Conservation (phyloP, 495 filamentous ascomycete genomes). For the Venustampulla echinocandica region DNA sequence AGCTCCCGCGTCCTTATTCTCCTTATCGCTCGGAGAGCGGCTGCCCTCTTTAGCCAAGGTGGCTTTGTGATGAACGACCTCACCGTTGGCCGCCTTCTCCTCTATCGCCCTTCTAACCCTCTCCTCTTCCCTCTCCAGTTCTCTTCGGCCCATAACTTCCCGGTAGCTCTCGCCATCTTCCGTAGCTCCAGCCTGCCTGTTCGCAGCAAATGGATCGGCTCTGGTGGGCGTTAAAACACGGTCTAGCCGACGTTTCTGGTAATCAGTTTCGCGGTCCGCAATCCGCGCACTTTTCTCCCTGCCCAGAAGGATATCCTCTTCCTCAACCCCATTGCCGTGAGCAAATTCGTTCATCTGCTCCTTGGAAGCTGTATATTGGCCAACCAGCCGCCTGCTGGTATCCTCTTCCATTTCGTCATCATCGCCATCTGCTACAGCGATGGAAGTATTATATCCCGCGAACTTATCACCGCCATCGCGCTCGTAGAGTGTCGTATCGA, state of each 20-base stretch:
- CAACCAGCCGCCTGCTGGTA: constrained; percentile 70
- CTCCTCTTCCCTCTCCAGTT: constrained; percentile 91
- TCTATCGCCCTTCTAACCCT: constrained; percentile 73
- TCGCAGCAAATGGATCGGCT: constrained; percentile 79
- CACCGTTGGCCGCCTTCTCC: constrained; percentile 60
- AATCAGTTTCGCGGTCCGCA: constrained; percentile 87
- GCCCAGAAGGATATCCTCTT: constrained; percentile 81
- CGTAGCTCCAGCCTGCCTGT: constrained; percentile 56
- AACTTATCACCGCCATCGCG: constrained; percentile 72
- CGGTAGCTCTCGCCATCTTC: constrained; percentile 64
- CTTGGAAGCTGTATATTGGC: constrained; percentile 91
- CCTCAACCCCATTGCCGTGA: constrained; percentile 71
- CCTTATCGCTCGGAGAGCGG: constrained; percentile 44
- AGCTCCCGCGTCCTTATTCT: constrained; percentile 61
- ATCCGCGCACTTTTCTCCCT: constrained; percentile 87
- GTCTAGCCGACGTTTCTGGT: constrained; percentile 90
- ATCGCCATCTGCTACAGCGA: constrained; percentile 73
- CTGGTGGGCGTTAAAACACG: constrained; percentile 81
- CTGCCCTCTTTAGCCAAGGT: constrained; percentile 58
- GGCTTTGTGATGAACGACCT: constrained; percentile 55
- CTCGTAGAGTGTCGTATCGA: constrained; percentile 91
- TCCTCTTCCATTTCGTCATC: constrained; percentile 73
- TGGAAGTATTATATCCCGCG: constrained; percentile 83
- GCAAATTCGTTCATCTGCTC: constrained; percentile 94
- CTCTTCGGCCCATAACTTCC: constrained; percentile 83